These are phyloP conservation scores for Suillus fuscotomentosus DNA, from an alignment of 768 basidiomycete species.

Conservation along the genomic window DNA sequence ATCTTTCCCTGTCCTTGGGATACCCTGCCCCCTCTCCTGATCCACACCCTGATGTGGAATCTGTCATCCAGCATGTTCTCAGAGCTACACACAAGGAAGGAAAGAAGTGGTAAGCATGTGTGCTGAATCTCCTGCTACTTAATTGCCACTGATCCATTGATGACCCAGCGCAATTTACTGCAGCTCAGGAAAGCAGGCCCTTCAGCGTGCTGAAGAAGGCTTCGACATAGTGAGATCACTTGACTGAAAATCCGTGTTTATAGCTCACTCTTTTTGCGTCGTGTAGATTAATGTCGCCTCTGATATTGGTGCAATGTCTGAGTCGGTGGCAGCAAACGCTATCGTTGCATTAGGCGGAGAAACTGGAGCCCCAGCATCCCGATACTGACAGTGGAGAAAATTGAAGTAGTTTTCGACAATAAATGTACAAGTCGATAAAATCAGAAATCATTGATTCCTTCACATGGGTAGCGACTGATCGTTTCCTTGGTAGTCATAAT, in stretches of 20 bases:
- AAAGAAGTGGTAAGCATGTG: constrained; percentile 60
- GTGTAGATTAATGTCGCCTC: constrained; percentile 48
- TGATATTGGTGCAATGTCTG: constrained; percentile 44
- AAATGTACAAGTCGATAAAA: not conserved
- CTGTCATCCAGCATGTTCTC: constrained; percentile 54
- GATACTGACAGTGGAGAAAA: constrained; percentile 10
- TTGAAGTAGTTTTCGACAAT: not conserved
- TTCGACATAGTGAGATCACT: constrained; percentile 48
- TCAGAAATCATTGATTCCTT: not conserved
- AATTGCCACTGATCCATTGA: not conserved
- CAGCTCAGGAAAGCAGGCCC: constrained; percentile 42
- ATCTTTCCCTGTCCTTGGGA: constrained; percentile 62
- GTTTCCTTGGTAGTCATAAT: constrained; percentile 22
- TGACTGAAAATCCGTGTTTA: constrained; percentile 14
- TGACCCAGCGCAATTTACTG: constrained; percentile 46
- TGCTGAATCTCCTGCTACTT: not conserved
- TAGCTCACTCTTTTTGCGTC: not conserved
- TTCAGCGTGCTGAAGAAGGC: constrained; percentile 44
- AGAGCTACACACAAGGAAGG: constrained; percentile 46
- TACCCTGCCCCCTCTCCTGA: constrained; percentile 61
- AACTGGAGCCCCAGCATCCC: constrained; percentile 5
- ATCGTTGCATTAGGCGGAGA: constrained; percentile 19
- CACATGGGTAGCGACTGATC: not conserved
- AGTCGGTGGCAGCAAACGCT: constrained; percentile 26
- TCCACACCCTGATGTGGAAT: constrained; percentile 63